Conservation (phyloP, 768 basidiomycete genomes). For the Suillus hirtellus region DNA sequence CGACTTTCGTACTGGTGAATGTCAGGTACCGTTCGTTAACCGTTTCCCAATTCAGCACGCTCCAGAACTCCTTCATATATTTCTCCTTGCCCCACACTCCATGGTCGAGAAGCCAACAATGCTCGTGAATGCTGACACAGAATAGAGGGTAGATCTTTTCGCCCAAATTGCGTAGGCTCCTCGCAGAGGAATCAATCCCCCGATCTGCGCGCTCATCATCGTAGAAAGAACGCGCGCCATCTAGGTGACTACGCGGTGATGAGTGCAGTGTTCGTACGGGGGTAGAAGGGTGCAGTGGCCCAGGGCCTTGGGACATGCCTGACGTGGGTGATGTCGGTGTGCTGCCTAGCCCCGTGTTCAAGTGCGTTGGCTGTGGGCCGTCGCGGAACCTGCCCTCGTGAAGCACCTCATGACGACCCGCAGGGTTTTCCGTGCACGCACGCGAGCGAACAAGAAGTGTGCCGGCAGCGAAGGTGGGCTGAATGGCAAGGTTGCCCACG, state of each 20-base stretch:
- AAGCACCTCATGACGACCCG: constrained; percentile 27
- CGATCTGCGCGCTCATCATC: constrained; percentile 11
- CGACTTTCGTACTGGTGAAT: constrained; percentile 15
- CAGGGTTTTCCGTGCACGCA: constrained; percentile 31
- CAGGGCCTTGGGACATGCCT: constrained; percentile 35
- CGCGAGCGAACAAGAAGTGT: constrained; percentile 80
- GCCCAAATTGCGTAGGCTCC: constrained; percentile 40
- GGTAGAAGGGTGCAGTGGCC: constrained; percentile 31
- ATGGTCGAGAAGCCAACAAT: constrained; percentile 86
- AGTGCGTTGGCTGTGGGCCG: constrained; percentile 19
- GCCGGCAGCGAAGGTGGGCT: constrained; percentile 87
- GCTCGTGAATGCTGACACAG: constrained; percentile 79
- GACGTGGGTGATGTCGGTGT: constrained; percentile 45
- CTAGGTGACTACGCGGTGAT: constrained; percentile 11
- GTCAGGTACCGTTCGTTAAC: constrained; percentile 39
- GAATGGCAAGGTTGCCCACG: constrained; percentile 60
- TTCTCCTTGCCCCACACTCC: constrained; percentile 91
- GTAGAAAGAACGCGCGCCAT: constrained; percentile 29
- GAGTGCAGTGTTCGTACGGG: constrained; percentile 34
- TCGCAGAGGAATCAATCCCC: constrained; percentile 11
- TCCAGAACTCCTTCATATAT: constrained; percentile 85
- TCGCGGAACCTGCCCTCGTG: constrained; percentile 20
- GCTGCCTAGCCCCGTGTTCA: constrained; percentile 23
- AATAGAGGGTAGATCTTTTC: constrained; percentile 70
- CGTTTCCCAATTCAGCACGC: constrained; percentile 74